Evolutionary conservation across 1,284 basidiomycete genomes (phyloP), one percentile per base, ranked within the genome.

Genomic region (Austroboletus olivaceoglutinosus): DNA sequence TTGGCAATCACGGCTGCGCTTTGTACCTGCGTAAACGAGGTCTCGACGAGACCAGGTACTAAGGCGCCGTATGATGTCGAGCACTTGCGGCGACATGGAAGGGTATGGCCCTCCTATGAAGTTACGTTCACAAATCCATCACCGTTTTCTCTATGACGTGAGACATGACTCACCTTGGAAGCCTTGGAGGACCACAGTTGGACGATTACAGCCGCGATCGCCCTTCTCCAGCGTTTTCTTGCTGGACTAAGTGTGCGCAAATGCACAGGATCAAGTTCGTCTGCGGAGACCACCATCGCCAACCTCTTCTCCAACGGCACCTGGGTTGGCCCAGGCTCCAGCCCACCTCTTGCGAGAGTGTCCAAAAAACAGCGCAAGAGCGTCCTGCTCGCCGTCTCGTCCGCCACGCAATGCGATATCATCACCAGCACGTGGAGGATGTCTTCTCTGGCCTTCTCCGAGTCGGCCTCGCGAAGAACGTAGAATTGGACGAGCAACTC

Each of bases 41-140:
- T 55, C 11, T 50, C 47, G 4, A 66, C 45, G 10, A 43, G 29
- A 21, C 63, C 66, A 30, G 73, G 8, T 71, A 21, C 54, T 73
- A 0, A 65, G 71, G 46, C 60, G 58, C 9, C 59, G 56, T 0
- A 2, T 9, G 23, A 25, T 25, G 76, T 77, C 4, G 61, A 54
- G 21, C 60, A 60, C 2, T 71, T 73, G 22, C 72, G 52, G 18
- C 60, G 69, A 49, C 75, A 63, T 0, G 81, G 81, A 11, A 85
- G 69, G 0, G 77, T 78, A 52, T 83, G 80, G 1, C 81, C 81
- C 7, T 80, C 81, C 82, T 84, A 57, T 25, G 9, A 12, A n/a
- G 19, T 19, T 15, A 27, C 8, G 23, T 4, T 8, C 23, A 25
- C 23, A 8, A 41, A 25, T 15, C 16, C 38, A 21, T 3, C 7